Evolutionary conservation across 192 early-diverging fungal species (phyloP), one percentile per base, ranked within the genome.

Genomic region (Mortierella hygrophila): DNA sequence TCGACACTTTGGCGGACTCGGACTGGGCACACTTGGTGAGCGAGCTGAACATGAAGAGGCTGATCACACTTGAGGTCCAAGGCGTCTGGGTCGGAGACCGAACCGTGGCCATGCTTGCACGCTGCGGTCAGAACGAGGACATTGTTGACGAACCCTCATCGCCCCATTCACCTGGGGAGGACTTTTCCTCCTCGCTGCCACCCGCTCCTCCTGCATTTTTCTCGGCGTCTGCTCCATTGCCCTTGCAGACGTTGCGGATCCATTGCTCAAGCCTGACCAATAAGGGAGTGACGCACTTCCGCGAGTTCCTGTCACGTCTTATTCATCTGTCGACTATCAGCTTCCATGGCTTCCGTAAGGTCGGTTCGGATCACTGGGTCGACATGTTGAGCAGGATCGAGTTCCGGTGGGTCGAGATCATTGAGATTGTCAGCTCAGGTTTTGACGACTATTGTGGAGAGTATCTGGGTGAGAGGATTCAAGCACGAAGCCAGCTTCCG

Each of bases 281-380:
- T 32, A 74, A 73, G 6, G 78, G 83, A 18, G 70, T 80, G 5
- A 37, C 6, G 0, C 60, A 72, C 20, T 26, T 85, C n/a, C 78
- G 77, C 23, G 75, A 72, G 26, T 72, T 85, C 42, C 60, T 85
- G 16, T 80, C 83, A 5, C 47, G 78, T n/a, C 75, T 85, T 23
- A 79, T 57, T 9, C 83, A 85, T 41, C 75, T 85, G 10, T 85
- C 83, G 2, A 68, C 57, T 2, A 26, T 85, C 16, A 85, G 83
- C 29, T 29, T 85, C 1, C 83, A 85, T 54, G 83, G 83, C 1
- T 85, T 85, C 70, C 78, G 83, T 4, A 85, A 70, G n/a, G 78
- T 85, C 4, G 72, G 70, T 15, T 54, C 83, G 0, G 74, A 65
- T 4, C 29, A 80, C 35, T 85, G 83, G 83, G 71, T 72, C 4